These are phyloP conservation scores for Dichomitus squalens DNA, from an alignment of 1,284 basidiomycete species.

Conservation along the genomic window DNA sequence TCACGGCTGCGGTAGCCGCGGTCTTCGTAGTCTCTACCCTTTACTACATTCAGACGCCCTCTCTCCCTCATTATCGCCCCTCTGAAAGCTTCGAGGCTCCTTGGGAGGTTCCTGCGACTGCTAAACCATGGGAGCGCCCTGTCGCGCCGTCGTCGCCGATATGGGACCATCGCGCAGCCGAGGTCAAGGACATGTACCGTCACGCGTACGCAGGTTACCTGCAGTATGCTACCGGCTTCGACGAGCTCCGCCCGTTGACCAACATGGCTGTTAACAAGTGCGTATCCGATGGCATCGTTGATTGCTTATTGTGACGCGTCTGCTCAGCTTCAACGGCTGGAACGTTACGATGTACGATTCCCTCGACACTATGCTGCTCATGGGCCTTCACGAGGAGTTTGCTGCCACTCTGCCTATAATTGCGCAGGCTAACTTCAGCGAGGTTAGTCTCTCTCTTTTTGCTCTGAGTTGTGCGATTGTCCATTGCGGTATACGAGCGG, in stretches of 20 bases:
- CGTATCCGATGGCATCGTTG: constrained; percentile 20
- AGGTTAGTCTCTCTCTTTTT: constrained; percentile 7
- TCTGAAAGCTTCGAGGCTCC: constrained; percentile 5
- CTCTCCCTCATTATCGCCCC: constrained; percentile 12
- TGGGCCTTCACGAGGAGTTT: constrained; percentile 85
- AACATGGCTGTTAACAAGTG: constrained; percentile 54
- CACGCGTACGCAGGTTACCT: constrained; percentile 70
- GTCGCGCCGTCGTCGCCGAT: constrained; percentile 12
- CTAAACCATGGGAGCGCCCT: not conserved
- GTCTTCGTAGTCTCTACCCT: constrained; percentile 27
- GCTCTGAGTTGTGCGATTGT: not conserved
- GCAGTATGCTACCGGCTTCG: constrained; percentile 54
- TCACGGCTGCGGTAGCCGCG: constrained; percentile 24
- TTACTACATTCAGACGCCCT: constrained; percentile 26
- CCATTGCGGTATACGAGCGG: not conserved
- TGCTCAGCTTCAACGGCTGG: constrained; percentile 78
- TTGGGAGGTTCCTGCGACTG: constrained; percentile 4
- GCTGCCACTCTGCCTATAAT: constrained; percentile 73
- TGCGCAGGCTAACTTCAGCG: constrained; percentile 63
- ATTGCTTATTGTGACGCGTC: not conserved
- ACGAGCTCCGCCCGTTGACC: constrained; percentile 61
- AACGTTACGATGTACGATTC: constrained; percentile 83
- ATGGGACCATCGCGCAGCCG: constrained; percentile 57
- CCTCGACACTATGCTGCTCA: constrained; percentile 87
- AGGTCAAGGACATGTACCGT: constrained; percentile 60